Percentiles rank a stretch among this genome's conserved stretches.
phyloP scores from a whole-genome alignment of 805 yeast genomes.

The Wickerhamiella spandovensis region DNA sequence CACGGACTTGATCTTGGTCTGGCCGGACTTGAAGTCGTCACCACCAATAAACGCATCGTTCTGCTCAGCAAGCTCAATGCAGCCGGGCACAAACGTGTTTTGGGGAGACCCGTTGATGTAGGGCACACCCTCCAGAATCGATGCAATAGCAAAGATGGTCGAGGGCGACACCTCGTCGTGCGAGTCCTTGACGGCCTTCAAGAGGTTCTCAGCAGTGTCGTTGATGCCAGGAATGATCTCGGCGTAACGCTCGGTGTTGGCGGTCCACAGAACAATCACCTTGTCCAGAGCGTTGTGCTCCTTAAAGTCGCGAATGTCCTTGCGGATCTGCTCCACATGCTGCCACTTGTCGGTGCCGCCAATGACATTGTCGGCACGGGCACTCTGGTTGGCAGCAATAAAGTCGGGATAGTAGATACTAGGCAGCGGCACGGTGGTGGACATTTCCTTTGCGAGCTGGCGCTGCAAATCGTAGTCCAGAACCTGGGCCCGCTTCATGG shows the following conservation, averaged over 20 bases:
- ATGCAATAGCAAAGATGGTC: constrained; percentile 87
- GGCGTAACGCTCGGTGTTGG: constrained; percentile 89
- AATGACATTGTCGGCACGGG: constrained; percentile 78
- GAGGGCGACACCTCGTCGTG: constrained; percentile 85
- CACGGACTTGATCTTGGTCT: constrained; percentile 91
- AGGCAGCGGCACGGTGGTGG: constrained; percentile 54
- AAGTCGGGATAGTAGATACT: constrained; percentile 92
- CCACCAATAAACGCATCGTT: constrained; percentile 77
- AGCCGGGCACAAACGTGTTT: constrained; percentile 94
- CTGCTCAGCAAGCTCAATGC: constrained; percentile 74
- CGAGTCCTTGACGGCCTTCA: constrained; percentile 58
- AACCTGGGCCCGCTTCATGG: constrained; percentile 77
- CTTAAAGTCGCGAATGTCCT: constrained; percentile 72
- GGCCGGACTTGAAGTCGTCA: constrained; percentile 95
- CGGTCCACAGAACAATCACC: constrained; percentile 90
- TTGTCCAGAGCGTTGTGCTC: constrained; percentile 58
- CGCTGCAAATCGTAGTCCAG: constrained; percentile 74
- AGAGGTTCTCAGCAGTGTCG: constrained; percentile 72
- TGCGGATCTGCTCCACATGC: constrained; percentile 76
- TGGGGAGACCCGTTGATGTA: constrained; percentile 96
- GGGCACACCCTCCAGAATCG: constrained; percentile 75
- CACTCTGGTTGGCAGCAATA: constrained; percentile 88
- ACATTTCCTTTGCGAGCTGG: constrained; percentile 53
- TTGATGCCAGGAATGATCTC: constrained; percentile 68
- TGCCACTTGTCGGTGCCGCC: constrained; percentile 69